Evolutionary conservation across 2,329 filamentous ascomycete species (phyloP), one percentile per base, ranked within the genome.

Genomic region (Phyllosticta citribraziliensis): DNA sequence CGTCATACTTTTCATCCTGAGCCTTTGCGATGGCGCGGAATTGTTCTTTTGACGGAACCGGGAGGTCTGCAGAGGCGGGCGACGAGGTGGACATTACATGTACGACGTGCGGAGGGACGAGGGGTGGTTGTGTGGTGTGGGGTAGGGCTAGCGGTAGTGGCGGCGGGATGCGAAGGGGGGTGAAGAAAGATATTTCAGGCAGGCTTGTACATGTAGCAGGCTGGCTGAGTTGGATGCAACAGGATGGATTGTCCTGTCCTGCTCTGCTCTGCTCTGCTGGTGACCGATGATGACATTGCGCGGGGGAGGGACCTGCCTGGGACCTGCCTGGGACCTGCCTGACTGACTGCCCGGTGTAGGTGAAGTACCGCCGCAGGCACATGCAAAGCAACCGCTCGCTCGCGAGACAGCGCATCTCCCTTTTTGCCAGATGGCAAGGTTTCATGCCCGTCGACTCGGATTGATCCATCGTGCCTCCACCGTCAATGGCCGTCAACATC

Each of bases 1-100:
- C 60, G 14, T n/a, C 24, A 35, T 50, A 51, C 55, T 62, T 62
- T 30, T 55, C 60, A 54, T 62, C 60, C 60, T 62, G 60, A 12
- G 51, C 50, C 14, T 47, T 33, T 11, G 60, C 55, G 35, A 62
- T 62, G 52, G 35, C 30, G 10, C 57, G 50, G n/a, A 62, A 24
- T 51, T 55, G 55, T 52, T 62, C 60, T 52, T 52, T 55, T n/a
- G 60, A 51, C 9, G 60, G 60, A 33, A 62, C 24, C 17, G 25
- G 25, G 55, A 58, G 58, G 25, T 25, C 52, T 10, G 47, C 57
- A 52, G 35, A 27, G 25, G 57, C 52, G 57, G 55, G 35, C 27
- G 53, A 56, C 40, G 40, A 47, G 35, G 53, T 47, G 14, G 40
- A 47, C 40, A 47, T 47, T 47, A 47, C 40, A 47, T 47, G 40